Percentiles rank a stretch among this genome's conserved stretches.
phyloP scores from a whole-genome alignment of 371 early-diverging fungal species.

The Apophysomyces sp. region DNA sequence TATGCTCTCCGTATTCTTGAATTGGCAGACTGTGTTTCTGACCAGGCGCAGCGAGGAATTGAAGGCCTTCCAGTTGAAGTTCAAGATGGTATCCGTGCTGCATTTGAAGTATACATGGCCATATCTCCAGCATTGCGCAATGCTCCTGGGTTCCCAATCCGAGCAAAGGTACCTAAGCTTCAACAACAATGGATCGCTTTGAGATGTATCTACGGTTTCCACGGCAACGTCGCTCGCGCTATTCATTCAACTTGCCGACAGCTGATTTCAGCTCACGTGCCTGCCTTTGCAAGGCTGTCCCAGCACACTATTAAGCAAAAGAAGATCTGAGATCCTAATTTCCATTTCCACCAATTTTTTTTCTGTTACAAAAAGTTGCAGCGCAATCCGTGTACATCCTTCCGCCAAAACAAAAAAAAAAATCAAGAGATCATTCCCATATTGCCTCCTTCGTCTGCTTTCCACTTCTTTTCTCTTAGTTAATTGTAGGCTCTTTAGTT shows the following conservation, averaged over 20 bases:
- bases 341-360: background rate
- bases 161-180: conserved; percentile 38
- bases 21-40: conserved; percentile 27
- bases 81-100: conserved; percentile 42
- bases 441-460: background rate
- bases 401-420: conserved; percentile 5
- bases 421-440: background rate
- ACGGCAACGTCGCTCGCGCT: conserved; percentile 22
- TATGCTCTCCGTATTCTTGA: conserved; percentile 26
- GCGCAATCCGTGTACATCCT: conserved; percentile 3
- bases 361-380: background rate
- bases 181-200: conserved; percentile 41
- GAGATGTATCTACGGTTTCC: conserved; percentile 40
- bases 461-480: background rate
- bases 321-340: background rate
- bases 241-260: conserved; percentile 11
- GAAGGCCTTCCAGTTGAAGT: conserved; percentile 36
- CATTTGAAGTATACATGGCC: conserved; percentile 46
- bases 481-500: background rate
- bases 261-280: conserved; percentile 3
- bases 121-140: conserved; percentile 38
- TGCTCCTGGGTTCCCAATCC: conserved; percentile 33
- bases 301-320: conserved; percentile 1
- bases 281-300: background rate
- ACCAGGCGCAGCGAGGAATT: conserved; percentile 40